A percentile compares a stretch with the other conserved stretches of the same genome.
Conservation (phyloP, 176 grass and related monocot species). For the Oryza nivara region DNA sequence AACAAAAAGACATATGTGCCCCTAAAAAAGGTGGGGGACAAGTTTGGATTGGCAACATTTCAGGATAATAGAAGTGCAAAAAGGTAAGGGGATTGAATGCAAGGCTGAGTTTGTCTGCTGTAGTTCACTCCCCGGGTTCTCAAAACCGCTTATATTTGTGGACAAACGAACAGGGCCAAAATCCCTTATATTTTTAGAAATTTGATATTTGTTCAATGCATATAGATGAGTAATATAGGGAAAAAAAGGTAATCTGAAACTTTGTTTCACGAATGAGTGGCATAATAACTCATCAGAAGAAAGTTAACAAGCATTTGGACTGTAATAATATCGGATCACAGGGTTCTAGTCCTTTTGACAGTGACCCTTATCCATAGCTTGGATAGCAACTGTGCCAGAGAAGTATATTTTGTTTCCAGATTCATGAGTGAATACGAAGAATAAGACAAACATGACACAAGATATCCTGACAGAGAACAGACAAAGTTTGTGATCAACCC, state of each 20-base stretch:
- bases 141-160: too few species aligned
- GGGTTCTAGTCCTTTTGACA: neutral
- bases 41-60: too few species aligned
- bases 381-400: neutral
- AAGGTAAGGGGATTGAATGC: too few species aligned
- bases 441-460: conserved; percentile 1
- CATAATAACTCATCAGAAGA: neutral
- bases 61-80: too few species aligned
- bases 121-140: too few species aligned
- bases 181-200: neutral
- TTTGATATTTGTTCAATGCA: neutral
- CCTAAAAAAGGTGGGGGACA: too few species aligned
- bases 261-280: neutral
- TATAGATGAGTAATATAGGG: neutral
- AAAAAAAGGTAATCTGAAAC: neutral
- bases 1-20: too few species aligned
- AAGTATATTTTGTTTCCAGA: neutral
- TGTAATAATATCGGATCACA: neutral
- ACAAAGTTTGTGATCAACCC: neutral
- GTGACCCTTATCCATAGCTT: neutral
- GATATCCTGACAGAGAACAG: neutral
- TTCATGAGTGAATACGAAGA: neutral
- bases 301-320: neutral
- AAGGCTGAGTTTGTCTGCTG: too few species aligned
- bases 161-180: too few species aligned